Evolutionary conservation across 306 rosid genomes (phyloP).

Genomic region (Vachellia collinsii): DNA sequence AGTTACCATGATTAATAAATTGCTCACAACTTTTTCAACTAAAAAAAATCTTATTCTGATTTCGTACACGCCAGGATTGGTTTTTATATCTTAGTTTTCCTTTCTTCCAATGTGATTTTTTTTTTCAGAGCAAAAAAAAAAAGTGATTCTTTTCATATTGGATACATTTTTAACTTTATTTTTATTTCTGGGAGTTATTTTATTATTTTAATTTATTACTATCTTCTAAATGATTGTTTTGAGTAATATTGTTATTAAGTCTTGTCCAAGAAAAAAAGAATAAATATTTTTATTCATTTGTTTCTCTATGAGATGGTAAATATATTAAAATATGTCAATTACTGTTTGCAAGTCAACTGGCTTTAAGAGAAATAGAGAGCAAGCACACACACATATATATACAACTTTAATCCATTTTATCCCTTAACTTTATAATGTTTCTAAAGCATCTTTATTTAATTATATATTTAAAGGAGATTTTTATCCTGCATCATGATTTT

Average conservation of each 20-base stretch:
- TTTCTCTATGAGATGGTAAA: not conserved
- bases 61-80: not conserved
- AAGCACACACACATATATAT: not conserved
- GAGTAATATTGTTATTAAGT: not conserved
- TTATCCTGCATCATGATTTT: no score
- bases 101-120: not conserved
- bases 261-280: no score
- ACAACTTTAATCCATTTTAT: no score
- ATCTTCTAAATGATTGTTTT: not conserved
- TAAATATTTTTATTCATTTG: not conserved
- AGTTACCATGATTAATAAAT: not conserved
- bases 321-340: not conserved
- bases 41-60: not conserved
- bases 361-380: not conserved
- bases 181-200: not conserved
- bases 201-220: not conserved
- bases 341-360: not conserved
- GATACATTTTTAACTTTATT: not conserved
- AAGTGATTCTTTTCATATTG: not conserved
- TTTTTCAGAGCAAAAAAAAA: no score
- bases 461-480: no score
- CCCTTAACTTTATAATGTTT: no score
- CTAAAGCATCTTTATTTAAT: no score
- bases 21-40: not conserved
- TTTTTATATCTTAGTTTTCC: not conserved